Base-by-base conservation (phyloP, 1,139 yeast genomes). In the Meyerozyma smithsonii region DNA sequence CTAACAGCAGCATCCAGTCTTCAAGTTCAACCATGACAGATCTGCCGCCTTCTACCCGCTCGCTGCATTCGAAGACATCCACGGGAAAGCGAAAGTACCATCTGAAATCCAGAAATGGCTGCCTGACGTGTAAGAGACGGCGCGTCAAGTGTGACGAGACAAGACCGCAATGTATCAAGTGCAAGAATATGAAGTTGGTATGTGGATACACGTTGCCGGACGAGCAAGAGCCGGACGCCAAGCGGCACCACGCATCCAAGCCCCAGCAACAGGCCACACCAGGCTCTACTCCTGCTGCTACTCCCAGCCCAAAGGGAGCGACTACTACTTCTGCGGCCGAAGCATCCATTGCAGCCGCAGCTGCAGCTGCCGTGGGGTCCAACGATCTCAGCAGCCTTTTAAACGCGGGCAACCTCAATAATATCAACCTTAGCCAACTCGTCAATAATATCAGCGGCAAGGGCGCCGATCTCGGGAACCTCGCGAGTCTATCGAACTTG, bases 91-190 rank as follows among this genome's bases (percentile, higher is more conserved):
- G 95, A 42, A 82, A 81, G 56, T 84, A 80, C 58, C 97, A 90
- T 56, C 86, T 81, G 46, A 90, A 90, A 61, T 85, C 95, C 25
- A 73, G 95, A 44, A 77, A 79, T 39, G 97, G 97, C 0, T 90
- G 97, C 60, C 75, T 81, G 34, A 86, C 95, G 1, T 90, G 97
- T 62, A 90, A 90, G 56, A 74, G 78, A 49, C 74, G 97, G 51
- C 68, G 97, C 40, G 96, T 90, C 36, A 90, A 90, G 57, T 90
- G 97, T 67, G 97, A 90, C 58, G 97, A 90, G 59, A 68, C 71
- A 0, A 84, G 80, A 49, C 97, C 97, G 0, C 58, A 68, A 12
- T 90, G 97, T 59, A 69, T 69, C 21, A 88, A 88, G 61, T 90
- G 97, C 60, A 63, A 69, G 42, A 81, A 85, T 48, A 75, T 89